Percentiles rank a stretch among this genome's conserved stretches.
These are phyloP conservation scores for Populus hybrid DNA, from an alignment of 441 rosid species.

Conservation along the genomic window DNA sequence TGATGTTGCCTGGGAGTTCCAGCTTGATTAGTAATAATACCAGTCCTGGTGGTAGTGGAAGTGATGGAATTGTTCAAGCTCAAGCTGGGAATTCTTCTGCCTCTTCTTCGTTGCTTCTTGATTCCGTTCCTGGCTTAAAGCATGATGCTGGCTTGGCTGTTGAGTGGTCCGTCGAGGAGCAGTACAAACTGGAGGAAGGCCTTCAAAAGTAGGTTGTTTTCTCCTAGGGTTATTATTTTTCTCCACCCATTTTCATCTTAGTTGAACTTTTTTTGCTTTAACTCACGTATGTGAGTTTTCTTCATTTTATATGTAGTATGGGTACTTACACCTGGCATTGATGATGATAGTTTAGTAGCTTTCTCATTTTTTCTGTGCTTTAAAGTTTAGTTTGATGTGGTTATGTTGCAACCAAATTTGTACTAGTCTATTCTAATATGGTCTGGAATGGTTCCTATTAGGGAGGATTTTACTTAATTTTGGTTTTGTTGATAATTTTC, in stretches of 20 bases:
- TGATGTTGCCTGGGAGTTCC: constrained; percentile 8
- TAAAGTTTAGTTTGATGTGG: not conserved
- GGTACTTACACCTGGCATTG: not conserved
- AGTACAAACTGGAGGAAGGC: constrained; percentile 69
- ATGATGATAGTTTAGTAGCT: not conserved
- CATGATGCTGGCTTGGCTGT: constrained; percentile 69
- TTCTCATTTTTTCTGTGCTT: not conserved
- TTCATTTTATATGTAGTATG: not conserved
- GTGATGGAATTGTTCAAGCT: constrained; percentile 42
- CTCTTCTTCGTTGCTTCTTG: constrained; percentile 40
- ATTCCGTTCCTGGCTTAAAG: constrained; percentile 33
- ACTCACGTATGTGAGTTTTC: not conserved
- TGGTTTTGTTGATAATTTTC: not conserved
- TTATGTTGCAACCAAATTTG: not conserved
- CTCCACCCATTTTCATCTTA: not conserved
- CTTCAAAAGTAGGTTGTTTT: constrained; percentile 51
- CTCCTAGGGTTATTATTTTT: not conserved
- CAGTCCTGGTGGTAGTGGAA: constrained; percentile 26
- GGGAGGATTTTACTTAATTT: not conserved
- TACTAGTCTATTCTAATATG: not conserved
- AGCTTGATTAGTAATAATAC: constrained; percentile 19
- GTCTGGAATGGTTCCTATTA: not conserved
- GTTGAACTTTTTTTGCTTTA: no score
- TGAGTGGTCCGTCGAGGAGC: constrained; percentile 91
- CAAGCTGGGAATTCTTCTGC: constrained; percentile 41